Conservation (phyloP, 371 early-diverging fungal genomes). For the Mucor racemosus region DNA sequence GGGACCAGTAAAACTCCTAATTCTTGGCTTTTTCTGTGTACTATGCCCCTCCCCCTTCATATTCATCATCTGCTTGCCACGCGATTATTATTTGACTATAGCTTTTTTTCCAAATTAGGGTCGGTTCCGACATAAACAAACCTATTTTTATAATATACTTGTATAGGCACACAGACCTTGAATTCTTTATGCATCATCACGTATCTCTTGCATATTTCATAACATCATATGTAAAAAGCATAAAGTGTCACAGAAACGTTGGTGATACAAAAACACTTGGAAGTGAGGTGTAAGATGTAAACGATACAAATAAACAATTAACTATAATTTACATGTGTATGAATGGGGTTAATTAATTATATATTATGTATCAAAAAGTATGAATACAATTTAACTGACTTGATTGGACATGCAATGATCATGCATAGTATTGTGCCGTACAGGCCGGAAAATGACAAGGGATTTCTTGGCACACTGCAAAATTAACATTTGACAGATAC, state of each 20-base stretch:
- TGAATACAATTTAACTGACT: background rate
- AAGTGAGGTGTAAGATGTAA: background rate
- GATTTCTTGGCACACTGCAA: background rate
- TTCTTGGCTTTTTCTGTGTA: conserved; percentile 11
- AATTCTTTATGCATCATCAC: conserved; percentile 8
- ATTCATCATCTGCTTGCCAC: conserved; percentile 16
- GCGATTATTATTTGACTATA: conserved; percentile 11
- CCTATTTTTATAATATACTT: conserved; percentile 13
- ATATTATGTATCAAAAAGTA: no score
- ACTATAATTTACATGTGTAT: background rate
- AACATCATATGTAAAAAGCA: background rate
- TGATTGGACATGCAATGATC: background rate
- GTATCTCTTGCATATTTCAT: conserved; percentile 7
- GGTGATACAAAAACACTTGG: conserved; percentile 5
- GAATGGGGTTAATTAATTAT: background rate
- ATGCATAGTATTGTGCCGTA: background rate
- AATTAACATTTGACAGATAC: conserved; percentile 5
- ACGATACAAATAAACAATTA: background rate
- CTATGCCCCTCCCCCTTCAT: background rate
- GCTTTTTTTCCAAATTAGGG: conserved; percentile 11
- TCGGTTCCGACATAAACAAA: conserved; percentile 13
- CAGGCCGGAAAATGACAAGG: background rate
- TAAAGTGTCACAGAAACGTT: background rate
- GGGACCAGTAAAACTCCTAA: conserved; percentile 20
- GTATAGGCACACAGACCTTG: conserved; percentile 15